Conservation (phyloP, 495 filamentous ascomycete genomes). For the Symbiotaphrina buchneri region DNA sequence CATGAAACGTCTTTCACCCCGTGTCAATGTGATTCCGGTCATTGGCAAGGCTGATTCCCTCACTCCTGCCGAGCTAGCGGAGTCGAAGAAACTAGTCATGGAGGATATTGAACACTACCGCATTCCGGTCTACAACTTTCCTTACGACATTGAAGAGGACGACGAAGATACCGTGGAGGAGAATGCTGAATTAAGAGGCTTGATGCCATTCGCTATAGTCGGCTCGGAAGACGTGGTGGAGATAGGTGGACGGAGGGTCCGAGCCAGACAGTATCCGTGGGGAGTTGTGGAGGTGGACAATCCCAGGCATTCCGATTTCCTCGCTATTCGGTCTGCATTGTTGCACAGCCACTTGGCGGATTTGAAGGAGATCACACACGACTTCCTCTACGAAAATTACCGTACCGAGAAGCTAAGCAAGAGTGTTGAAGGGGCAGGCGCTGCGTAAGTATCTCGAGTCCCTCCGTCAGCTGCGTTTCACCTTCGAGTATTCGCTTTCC, state of each 20-base stretch:
- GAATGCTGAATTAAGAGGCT: slow-evolving; percentile 84
- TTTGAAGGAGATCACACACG: slow-evolving; percentile 97
- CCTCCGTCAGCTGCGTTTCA: slow-evolving; percentile 1
- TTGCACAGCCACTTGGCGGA: slow-evolving; percentile 95
- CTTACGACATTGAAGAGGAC: slow-evolving; percentile 98
- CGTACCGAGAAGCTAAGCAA: slow-evolving; percentile 99
- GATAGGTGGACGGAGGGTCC: slow-evolving; percentile 74
- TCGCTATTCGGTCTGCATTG: slow-evolving; percentile 88
- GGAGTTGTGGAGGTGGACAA: slow-evolving; percentile 98
- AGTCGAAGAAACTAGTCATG: slow-evolving; percentile 99
- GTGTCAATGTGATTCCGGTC: slow-evolving; percentile 96
- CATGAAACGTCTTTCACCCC: slow-evolving; percentile 95
- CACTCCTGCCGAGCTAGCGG: slow-evolving; percentile 86
- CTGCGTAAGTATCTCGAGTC: slow-evolving; percentile 40
- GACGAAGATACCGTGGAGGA: slow-evolving; percentile 98
- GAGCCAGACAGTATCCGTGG: slow-evolving; percentile 96
- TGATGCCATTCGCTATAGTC: slow-evolving; percentile 98
- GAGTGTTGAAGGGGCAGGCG: slow-evolving; percentile 80
- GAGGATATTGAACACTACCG: slow-evolving; percentile 99
- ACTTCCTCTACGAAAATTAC: slow-evolving; percentile 99
- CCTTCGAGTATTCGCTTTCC: neutral
- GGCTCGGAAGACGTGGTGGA: slow-evolving; percentile 90
- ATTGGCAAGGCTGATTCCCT: slow-evolving; percentile 97
- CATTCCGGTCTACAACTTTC: slow-evolving; percentile 99
- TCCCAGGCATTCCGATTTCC: slow-evolving; percentile 94